Conservation (phyloP, 768 basidiomycete species). For the Calocybe indica region DNA sequence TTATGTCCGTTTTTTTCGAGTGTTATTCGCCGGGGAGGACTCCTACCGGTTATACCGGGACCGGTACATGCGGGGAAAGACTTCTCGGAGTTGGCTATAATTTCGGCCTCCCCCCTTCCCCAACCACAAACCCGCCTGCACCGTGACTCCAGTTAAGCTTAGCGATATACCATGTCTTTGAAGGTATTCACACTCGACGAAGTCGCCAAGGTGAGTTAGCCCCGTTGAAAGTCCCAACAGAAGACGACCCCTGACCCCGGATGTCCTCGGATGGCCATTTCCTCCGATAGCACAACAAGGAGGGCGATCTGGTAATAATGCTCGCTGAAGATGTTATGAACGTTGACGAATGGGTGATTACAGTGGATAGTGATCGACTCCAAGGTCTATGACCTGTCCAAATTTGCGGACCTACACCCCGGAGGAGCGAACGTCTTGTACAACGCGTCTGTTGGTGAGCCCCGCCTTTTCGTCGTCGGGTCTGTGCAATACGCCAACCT, state of each 20-base stretch:
- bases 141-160: background rate
- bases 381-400: slow-evolving; percentile 76
- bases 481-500: background rate
- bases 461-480: background rate
- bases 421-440: slow-evolving; percentile 74
- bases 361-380: slow-evolving; percentile 82
- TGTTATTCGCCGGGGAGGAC: no score
- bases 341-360: background rate
- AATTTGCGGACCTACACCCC: slow-evolving; percentile 81
- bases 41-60: no score
- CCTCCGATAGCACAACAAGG: slow-evolving; percentile 69
- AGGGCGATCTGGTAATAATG: slow-evolving; percentile 62
- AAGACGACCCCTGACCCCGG: no score
- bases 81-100: no score
- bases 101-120: no score
- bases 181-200: slow-evolving; percentile 51
- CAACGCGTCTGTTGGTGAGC: slow-evolving; percentile 59
- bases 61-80: no score
- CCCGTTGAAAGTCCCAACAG: no score
- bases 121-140: no score
- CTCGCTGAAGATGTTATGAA: slow-evolving; percentile 12
- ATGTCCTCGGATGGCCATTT: slow-evolving; percentile 2
- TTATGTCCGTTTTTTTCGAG: no score
- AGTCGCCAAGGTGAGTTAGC: slow-evolving; percentile 53
- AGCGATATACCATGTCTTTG: slow-evolving; percentile 6